Base-by-base conservation (phyloP, 305 asterid species). In the Plantago lanceolata region DNA sequence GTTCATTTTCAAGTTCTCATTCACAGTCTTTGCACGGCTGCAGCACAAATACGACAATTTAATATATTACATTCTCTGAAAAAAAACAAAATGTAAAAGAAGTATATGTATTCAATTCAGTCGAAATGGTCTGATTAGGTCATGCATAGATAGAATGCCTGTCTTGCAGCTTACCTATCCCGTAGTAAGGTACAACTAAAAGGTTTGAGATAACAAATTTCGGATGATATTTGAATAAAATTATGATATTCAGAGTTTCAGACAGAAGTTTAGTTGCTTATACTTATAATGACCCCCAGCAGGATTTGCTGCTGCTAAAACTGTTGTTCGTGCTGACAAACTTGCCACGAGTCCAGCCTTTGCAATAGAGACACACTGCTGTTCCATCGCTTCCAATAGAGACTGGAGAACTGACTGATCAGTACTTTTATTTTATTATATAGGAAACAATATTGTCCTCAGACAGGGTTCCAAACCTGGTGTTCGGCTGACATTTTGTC, bases 1-100 rank as follows among this genome's bases (percentile, higher is more conserved):
- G 78, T 76, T 90, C 96, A 93, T 87, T 81, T 87, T 93, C 71
- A 93, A 86, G 80, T 93, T 93, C 83, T 93, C 99, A 64, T 93
- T 90, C 84, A 93, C 99, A 61, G 99, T 93, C 76, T 90, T 93
- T 71, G 99, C 94, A 43, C 99, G 99, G 81, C 99, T 93, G 97
- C 79, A 88, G 66, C 63, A 59, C 57, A 48, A 78, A 59, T 43
- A 26, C 51, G 65, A 40, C 52, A 53, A 29, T 66, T 57, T 47
- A 57, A 50, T 52, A 20, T 33, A 66, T 54, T 48, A 59, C 19
- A 19, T 12, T 47, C 37, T 13, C 58, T 57, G 19, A 16, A 47
- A 54, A 63, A 26, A 33, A 70, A 18, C 64, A 49, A 59, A 8
- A 16, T 40, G 43, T 15, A 48, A 8, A 57, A 2, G 21, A 44